These are phyloP conservation scores for Talaromyces sp. DNA, from an alignment of 2,329 filamentous ascomycete genomes.

Conservation along the genomic window DNA sequence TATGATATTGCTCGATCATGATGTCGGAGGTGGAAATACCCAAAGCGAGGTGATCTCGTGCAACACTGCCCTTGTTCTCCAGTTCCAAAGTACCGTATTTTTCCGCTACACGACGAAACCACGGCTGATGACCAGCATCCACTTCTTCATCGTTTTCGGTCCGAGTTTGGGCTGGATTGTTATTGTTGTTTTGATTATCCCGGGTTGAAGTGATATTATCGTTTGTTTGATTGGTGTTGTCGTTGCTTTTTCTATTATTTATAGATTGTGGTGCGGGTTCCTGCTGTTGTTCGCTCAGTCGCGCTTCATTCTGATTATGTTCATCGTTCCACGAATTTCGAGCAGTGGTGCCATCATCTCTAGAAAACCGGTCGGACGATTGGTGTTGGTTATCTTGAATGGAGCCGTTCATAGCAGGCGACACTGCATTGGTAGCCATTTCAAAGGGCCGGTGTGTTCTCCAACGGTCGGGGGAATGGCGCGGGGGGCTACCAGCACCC, in stretches of 20 bases:
- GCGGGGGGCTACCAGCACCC: not conserved
- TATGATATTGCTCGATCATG: not conserved
- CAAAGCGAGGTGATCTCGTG: constrained; percentile 61
- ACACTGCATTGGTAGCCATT: not conserved
- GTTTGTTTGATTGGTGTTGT: not conserved
- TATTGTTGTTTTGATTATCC: not conserved
- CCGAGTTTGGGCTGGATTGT: constrained; percentile 10
- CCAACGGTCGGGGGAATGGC: not conserved
- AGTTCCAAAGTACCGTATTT: constrained; percentile 61
- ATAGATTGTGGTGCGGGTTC: not conserved
- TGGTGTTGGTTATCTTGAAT: not conserved
- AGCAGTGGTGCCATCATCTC: not conserved
- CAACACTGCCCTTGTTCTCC: constrained; percentile 64
- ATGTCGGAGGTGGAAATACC: constrained; percentile 40
- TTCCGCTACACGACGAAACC: constrained; percentile 51
- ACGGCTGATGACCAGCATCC: constrained; percentile 23
- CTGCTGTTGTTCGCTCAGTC: not conserved
- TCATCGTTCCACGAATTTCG: constrained; percentile 19
- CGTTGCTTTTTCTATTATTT: constrained; percentile 1
- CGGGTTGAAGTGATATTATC: not conserved
- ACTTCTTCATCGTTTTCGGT: constrained; percentile 8
- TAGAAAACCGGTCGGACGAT: not conserved
- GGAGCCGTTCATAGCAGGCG: not conserved
- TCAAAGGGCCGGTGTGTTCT: not conserved
- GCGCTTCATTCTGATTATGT: not conserved